Evolutionary conservation across 306 rosid genomes (phyloP).

Genomic region (Trichosanthes cucumerina): DNA sequence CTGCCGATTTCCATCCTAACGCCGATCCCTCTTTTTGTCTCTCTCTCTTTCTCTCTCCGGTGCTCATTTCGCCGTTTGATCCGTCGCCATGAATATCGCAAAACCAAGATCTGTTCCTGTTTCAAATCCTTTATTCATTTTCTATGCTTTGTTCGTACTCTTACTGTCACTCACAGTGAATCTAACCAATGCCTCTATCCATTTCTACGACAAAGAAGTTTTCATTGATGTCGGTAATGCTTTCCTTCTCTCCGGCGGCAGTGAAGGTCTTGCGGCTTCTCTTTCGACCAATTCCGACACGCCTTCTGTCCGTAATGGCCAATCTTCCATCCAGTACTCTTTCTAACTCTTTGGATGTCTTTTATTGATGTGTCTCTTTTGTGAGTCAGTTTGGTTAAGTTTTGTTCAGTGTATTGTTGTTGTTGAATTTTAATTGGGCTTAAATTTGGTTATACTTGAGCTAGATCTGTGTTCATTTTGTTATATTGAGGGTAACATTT

Average conservation of each 20-base stretch:
- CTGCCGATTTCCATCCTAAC: background rate
- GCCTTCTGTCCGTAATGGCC: constrained; percentile 30
- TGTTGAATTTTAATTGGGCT: background rate
- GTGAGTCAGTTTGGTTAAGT: background rate
- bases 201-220: constrained; percentile 45
- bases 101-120: background rate
- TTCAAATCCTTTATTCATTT: background rate
- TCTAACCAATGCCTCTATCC: constrained; percentile 56
- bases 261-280: constrained; percentile 72
- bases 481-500: background rate
- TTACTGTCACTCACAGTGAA: constrained; percentile 15
- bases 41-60: background rate
- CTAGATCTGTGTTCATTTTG: constrained; percentile 6
- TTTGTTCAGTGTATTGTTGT: background rate
- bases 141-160: constrained; percentile 2
- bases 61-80: background rate
- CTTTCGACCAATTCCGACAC: constrained; percentile 15
- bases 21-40: background rate
- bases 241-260: constrained; percentile 89
- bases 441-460: background rate
- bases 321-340: constrained; percentile 58
- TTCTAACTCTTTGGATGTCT: background rate
- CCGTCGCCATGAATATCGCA: constrained; percentile 11
- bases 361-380: background rate
- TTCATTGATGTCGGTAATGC: constrained; percentile 79